phyloP scores from a whole-genome alignment of 768 basidiomycete genomes.

The Leccinum variicolor region DNA sequence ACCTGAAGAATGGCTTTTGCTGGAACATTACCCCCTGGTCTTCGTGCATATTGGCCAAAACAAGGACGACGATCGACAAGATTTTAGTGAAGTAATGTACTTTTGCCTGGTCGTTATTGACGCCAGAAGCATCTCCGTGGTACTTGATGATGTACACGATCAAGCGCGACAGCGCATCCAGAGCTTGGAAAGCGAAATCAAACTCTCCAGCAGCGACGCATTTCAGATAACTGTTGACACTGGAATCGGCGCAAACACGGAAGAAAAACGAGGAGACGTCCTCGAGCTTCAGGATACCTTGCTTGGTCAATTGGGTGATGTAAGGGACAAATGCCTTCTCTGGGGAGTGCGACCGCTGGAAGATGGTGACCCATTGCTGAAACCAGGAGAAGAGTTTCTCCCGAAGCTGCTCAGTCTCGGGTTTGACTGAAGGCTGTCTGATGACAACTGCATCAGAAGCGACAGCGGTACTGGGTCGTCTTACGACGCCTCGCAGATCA shows the following conservation, averaged over 20 bases:
- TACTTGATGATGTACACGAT: conserved; percentile 99
- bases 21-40: conserved; percentile 90
- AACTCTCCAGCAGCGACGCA: conserved; percentile 69
- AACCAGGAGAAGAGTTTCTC: conserved; percentile 79
- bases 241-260: conserved; percentile 93
- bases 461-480: conserved; percentile 41
- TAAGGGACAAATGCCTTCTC: conserved; percentile 96
- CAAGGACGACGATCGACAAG: conserved; percentile 93
- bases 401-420: conserved; percentile 71
- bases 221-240: conserved; percentile 84
- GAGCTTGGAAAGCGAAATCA: conserved; percentile 80
- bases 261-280: conserved; percentile 98
- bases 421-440: conserved; percentile 53
- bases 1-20: conserved; percentile 97
- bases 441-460: conserved; percentile 35
- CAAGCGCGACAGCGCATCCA: conserved; percentile 93
- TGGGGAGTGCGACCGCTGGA: conserved; percentile 84
- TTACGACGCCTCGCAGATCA: conserved; percentile 70
- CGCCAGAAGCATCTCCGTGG: conserved; percentile 91
- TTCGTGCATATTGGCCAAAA: conserved; percentile 92
- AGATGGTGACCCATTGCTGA: conserved; percentile 95
- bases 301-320: conserved; percentile 95
- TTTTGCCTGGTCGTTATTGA: conserved; percentile 92
- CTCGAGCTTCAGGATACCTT: conserved; percentile 94
- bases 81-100: conserved; percentile 97